Percentiles rank a stretch among this genome's conserved stretches.
These are phyloP conservation scores for Phylloporus scabripes DNA, from an alignment of 768 basidiomycete genomes.

Conservation along the genomic window DNA sequence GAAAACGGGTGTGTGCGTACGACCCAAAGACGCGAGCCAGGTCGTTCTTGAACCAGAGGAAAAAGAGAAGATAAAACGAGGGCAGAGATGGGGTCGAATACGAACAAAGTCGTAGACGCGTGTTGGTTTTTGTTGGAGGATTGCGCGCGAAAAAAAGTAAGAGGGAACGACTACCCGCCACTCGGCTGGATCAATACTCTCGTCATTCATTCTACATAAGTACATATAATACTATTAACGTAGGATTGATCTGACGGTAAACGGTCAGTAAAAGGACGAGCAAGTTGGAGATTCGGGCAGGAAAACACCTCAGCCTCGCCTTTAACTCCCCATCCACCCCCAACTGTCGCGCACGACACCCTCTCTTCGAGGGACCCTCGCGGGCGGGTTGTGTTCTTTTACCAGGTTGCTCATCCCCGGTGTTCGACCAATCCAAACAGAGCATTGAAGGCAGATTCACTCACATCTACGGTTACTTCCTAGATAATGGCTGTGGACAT, in stretches of 20 bases:
- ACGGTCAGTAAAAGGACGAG: too few relatives aligned
- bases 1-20: not conserved
- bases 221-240: too few relatives aligned
- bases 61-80: not conserved
- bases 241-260: too few relatives aligned
- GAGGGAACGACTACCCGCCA: conserved; percentile 1
- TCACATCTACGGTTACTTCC: too few relatives aligned
- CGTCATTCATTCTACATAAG: not conserved
- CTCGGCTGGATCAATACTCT: conserved; percentile 9
- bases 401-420: conserved; percentile 85
- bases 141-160: conserved; percentile 11
- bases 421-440: conserved; percentile 23
- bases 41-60: not conserved
- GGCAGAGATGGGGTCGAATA: not conserved
- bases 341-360: conserved; percentile 38
- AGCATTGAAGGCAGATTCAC: not conserved
- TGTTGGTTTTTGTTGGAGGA: conserved; percentile 9
- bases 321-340: conserved; percentile 76
- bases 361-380: conserved; percentile 30
- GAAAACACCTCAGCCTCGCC: conserved; percentile 76
- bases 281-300: too few relatives aligned
- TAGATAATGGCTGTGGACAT: conserved; percentile 43
- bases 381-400: conserved; percentile 72
- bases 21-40: conserved; percentile 10
- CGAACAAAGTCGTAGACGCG: conserved; percentile 2